phyloP scores from a whole-genome alignment of 2,329 filamentous ascomycete genomes.

The Neofusicoccum ribis region DNA sequence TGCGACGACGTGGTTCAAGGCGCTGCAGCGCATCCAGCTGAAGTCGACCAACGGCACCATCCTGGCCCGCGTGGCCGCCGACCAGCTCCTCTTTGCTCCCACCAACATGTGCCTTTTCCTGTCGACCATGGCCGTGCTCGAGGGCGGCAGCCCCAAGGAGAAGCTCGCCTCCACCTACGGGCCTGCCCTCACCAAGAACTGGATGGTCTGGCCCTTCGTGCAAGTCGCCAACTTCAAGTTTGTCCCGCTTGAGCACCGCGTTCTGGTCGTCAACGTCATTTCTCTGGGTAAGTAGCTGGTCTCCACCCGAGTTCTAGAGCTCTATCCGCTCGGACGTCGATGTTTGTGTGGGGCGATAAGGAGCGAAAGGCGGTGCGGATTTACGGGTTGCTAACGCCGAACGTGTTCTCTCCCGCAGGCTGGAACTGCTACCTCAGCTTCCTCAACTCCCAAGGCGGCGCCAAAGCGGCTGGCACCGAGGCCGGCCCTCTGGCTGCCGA shows the following conservation, averaged over 20 bases:
- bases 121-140: slow-evolving; percentile 78
- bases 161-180: slow-evolving; percentile 72
- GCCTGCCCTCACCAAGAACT: slow-evolving; percentile 76
- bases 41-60: slow-evolving; percentile 68
- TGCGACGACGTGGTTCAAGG: slow-evolving; percentile 81
- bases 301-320: not conserved
- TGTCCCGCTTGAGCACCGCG: slow-evolving; percentile 77
- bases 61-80: slow-evolving; percentile 70
- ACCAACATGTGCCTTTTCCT: slow-evolving; percentile 80
- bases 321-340: not conserved
- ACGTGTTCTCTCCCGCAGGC: slow-evolving; percentile 23
- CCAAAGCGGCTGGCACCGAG: slow-evolving; percentile 11
- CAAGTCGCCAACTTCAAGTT: slow-evolving; percentile 87
- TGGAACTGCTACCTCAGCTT: slow-evolving; percentile 46
- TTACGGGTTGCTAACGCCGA: slow-evolving; percentile 8
- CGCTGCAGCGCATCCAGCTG: slow-evolving; percentile 69
- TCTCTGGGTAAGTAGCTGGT: slow-evolving; percentile 58
- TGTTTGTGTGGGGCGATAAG: slow-evolving; percentile 6
- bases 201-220: slow-evolving; percentile 83
- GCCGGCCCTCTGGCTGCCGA: slow-evolving; percentile 12
- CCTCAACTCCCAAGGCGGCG: slow-evolving; percentile 36
- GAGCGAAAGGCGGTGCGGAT: slow-evolving; percentile 8
- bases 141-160: slow-evolving; percentile 64
- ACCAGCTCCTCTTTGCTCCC: slow-evolving; percentile 84
- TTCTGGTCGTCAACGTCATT: slow-evolving; percentile 84